phyloP scores from a whole-genome alignment of 75 land plant species.

The Isoetes taiwanensis region DNA sequence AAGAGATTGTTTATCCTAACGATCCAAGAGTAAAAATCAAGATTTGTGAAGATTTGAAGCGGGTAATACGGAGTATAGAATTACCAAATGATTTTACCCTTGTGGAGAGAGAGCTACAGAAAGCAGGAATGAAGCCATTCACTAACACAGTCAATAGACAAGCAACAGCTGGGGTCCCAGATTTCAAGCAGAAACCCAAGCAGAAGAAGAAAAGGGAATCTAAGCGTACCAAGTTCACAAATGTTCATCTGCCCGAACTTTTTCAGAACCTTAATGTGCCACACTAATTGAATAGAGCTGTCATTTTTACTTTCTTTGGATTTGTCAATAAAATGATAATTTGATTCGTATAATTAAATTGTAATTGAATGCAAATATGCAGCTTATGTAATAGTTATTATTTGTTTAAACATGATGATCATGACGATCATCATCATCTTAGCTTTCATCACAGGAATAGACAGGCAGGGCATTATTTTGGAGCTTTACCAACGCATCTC shows the following conservation, averaged over 20 bases:
- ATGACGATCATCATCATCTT: too few relatives aligned
- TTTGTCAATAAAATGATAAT: too few relatives aligned
- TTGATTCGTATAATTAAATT: too few relatives aligned
- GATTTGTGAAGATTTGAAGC: constrained; percentile 77
- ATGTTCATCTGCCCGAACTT: constrained; percentile 94
- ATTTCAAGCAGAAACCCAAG: constrained; percentile 45
- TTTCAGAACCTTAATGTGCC: constrained; percentile 34
- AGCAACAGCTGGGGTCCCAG: constrained; percentile 49
- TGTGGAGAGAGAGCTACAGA: constrained; percentile 80
- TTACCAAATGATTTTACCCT: constrained; percentile 85
- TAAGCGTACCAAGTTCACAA: constrained; percentile 83
- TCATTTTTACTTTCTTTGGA: too few relatives aligned
- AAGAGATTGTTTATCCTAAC: constrained; percentile 88
- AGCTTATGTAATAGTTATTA: too few relatives aligned
- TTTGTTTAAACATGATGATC: too few relatives aligned
- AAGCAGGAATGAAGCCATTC: constrained; percentile 92
- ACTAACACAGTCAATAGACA: constrained; percentile 78
- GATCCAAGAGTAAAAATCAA: constrained; percentile 64
- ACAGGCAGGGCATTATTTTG: too few relatives aligned
- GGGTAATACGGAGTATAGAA: constrained; percentile 58
- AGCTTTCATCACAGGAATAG: too few relatives aligned
- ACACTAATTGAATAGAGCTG: too few relatives aligned
- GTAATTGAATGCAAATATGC: too few relatives aligned
- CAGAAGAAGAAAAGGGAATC: constrained; percentile 57
- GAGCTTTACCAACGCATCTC: too few relatives aligned